Conservation (phyloP, 208 protist genomes). For the Acanthamoeba triangularis region DNA sequence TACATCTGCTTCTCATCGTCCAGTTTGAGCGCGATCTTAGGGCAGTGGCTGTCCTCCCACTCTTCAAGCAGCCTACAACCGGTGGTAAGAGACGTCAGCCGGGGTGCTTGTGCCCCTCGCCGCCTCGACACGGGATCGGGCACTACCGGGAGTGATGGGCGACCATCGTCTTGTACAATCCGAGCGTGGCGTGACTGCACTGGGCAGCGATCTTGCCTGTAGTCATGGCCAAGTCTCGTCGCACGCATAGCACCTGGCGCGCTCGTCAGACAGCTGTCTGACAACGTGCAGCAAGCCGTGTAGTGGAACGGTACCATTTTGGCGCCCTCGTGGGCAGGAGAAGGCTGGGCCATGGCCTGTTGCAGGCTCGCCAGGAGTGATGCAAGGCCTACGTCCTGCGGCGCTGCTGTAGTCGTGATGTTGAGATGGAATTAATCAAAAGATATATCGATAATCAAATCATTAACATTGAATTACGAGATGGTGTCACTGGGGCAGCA, state of each 20-base stretch:
- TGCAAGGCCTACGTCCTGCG: background rate
- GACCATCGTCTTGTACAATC: background rate
- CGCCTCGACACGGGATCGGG: too few relatives aligned
- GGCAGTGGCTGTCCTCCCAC: slow-evolving; percentile 14
- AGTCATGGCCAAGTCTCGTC: slow-evolving; percentile 38
- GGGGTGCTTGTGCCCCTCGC: background rate
- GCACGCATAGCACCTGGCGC: slow-evolving; percentile 25
- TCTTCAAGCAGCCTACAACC: background rate
- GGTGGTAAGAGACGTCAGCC: background rate
- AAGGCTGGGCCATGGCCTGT: background rate
- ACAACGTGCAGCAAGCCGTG: too few relatives aligned
- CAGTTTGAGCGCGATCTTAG: slow-evolving; percentile 20
- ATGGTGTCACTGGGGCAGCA: too few relatives aligned
- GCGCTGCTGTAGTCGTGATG: background rate
- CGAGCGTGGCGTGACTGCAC: slow-evolving; percentile 53
- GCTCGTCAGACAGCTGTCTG: too few relatives aligned
- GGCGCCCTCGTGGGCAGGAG: background rate
- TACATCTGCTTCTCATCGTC: slow-evolving; percentile 46
- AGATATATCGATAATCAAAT: too few relatives aligned
- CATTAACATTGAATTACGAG: background rate
- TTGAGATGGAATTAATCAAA: background rate
- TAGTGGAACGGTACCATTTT: background rate
- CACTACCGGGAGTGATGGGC: background rate
- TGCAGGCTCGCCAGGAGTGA: background rate
- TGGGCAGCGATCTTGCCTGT: slow-evolving; percentile 64